Base-by-base conservation (phyloP, 2,329 filamentous ascomycete genomes). In the Colletotrichum sansevieriae region DNA sequence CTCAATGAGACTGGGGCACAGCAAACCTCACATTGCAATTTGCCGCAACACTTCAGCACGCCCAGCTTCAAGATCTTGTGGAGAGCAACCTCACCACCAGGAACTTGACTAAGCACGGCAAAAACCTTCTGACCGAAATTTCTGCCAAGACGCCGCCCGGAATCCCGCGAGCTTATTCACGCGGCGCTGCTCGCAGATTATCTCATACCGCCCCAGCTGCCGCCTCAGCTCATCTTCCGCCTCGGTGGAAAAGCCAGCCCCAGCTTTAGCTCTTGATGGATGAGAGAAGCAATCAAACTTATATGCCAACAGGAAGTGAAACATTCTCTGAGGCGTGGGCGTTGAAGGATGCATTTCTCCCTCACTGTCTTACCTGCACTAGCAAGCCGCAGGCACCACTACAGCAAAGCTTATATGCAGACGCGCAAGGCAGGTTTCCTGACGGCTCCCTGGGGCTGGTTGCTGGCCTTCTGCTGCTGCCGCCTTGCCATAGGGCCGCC, bases 261-360 rank as follows among this genome's bases (percentile, higher is more conserved):
- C 60, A 59, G 29, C 44, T 44, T 33, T 43, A 51, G 22, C 49
- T n/a, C 49, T 35, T 15, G 47, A n/a, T n/a, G 13, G 39, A 7
- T 13, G 11, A 15, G 12, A 12, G 39, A 18, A 54, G 60, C 55
- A 65, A 60, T 22, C 13, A 60, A n/a, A 35, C 35, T 20, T 15
- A 12, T 43, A n/a, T 47, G n/a, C 44, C 9, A 11, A 20, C 13
- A 39, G 55, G 7, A 43, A 68, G 54, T 57, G 62, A 60, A 60
- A 65, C 47, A 55, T 33, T n/a, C 20, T 29, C n/a, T n/a, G 46
- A 68, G 61, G 43, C 46, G 25, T 46, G 51, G 51, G 51, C 18
- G 43, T 20, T 55, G 33, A 60, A 62, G 59, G 59, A 54, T 54
- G 25, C 37, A n/a, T 54, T 37, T 55, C 25, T 29, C 35, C 20